Percentiles rank a stretch among this genome's conserved stretches.
Evolutionary conservation across 805 yeast genomes (phyloP).

Genomic region (Sungouiella blattae): DNA sequence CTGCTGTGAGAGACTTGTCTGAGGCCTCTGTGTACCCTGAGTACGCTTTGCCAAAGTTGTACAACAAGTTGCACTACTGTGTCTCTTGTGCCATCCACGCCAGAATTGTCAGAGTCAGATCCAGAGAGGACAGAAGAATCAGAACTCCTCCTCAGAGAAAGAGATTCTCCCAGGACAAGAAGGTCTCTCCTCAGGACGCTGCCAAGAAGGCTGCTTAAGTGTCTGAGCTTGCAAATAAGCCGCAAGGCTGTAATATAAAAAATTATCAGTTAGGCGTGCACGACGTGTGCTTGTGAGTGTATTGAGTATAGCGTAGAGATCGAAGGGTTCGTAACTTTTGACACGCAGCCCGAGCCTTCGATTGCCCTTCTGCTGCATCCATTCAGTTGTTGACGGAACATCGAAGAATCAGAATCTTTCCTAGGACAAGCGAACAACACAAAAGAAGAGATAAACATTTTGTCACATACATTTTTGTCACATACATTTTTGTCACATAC

Average conservation of each 20-base stretch:
- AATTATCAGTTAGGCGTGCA: too few relatives aligned
- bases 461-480: too few relatives aligned
- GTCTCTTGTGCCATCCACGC: conserved; percentile 99
- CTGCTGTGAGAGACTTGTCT: conserved; percentile 99
- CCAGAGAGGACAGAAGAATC: conserved; percentile 96
- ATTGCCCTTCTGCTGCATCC: too few relatives aligned
- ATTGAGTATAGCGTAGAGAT: too few relatives aligned
- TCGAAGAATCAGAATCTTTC: too few relatives aligned
- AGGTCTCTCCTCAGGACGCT: conserved; percentile 95
- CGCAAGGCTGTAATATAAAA: conserved; percentile 16
- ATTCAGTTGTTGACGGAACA: too few relatives aligned
- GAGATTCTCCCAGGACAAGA: conserved; percentile 96
- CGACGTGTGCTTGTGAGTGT: too few relatives aligned
- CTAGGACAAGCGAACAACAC: too few relatives aligned
- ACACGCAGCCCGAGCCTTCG: too few relatives aligned
- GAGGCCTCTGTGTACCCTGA: conserved; percentile 99
- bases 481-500: too few relatives aligned
- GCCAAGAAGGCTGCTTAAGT: conserved; percentile 82
- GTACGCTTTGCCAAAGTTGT: conserved; percentile 99
- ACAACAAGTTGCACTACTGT: conserved; percentile 99
- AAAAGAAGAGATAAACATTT: too few relatives aligned
- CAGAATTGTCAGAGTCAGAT: conserved; percentile 99
- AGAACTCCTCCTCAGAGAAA: conserved; percentile 99
- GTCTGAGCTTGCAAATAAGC: conserved; percentile 4
- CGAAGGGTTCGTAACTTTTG: too few relatives aligned